Evolutionary conservation across 352 stramenopile species (phyloP).

Genomic region (Pythium volutum): DNA sequence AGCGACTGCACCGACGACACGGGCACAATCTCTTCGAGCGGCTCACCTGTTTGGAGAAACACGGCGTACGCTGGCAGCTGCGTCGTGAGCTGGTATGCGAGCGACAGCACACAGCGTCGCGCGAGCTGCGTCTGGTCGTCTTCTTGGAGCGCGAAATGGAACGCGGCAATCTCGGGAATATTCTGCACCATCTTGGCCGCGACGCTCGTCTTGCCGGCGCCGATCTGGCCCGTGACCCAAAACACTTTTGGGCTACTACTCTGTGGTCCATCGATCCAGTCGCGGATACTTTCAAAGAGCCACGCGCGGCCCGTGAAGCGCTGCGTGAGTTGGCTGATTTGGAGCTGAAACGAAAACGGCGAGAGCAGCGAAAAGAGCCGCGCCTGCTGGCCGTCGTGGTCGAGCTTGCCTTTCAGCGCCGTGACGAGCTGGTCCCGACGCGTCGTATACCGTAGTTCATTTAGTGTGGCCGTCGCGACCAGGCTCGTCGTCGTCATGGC

Average conservation of each 20-base stretch:
- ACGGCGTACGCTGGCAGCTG: conserved; percentile 64
- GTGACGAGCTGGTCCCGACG: conserved; percentile 52
- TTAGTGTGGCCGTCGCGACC: conserved; percentile 30
- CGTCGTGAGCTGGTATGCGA: conserved; percentile 74
- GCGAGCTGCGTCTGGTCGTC: conserved; percentile 74
- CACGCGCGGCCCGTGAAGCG: conserved; percentile 60
- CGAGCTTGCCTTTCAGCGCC: conserved; percentile 54
- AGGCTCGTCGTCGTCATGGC: conserved; percentile 4
- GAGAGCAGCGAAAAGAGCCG: conserved; percentile 62
- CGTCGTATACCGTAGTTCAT: conserved; percentile 47
- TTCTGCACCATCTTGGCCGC: conserved; percentile 63
- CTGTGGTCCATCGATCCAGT: conserved; percentile 40
- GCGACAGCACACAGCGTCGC: conserved; percentile 58
- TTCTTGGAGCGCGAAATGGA: conserved; percentile 70
- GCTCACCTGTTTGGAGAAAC: conserved; percentile 65
- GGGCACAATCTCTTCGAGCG: conserved; percentile 68
- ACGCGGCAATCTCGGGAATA: conserved; percentile 66
- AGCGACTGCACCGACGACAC: conserved; percentile 63
- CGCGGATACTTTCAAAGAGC: conserved; percentile 46
- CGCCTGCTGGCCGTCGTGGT: conserved; percentile 72
- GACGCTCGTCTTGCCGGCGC: conserved; percentile 60
- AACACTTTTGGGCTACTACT: conserved; percentile 37
- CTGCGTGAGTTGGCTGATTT: conserved; percentile 70
- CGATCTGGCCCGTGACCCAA: conserved; percentile 71
- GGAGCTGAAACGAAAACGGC: conserved; percentile 67